phyloP scores from a whole-genome alignment of 306 rosid genomes.

The Medicago truncatula region DNA sequence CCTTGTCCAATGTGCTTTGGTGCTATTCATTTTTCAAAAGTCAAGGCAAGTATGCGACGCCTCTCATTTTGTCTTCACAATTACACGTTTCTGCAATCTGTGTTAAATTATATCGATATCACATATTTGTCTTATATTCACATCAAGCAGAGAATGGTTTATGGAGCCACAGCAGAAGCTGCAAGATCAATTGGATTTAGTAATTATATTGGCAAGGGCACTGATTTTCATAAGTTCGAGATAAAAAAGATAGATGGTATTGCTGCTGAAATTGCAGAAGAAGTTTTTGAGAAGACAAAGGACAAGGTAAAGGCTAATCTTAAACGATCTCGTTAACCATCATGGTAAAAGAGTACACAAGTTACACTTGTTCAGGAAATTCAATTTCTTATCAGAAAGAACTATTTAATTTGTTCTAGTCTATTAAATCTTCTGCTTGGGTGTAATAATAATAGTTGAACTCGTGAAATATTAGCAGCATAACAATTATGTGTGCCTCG shows the following conservation, averaged over 20 bases:
- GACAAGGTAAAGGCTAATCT: too few relatives aligned
- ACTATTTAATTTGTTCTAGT: too few relatives aligned
- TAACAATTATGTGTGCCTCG: too few relatives aligned
- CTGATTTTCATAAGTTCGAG: conserved; percentile 72
- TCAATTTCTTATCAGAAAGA: not conserved
- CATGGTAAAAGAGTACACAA: not conserved
- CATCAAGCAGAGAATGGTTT: conserved; percentile 81
- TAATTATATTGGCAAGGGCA: conserved; percentile 80
- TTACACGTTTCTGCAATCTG: not conserved
- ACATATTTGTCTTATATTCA: not conserved
- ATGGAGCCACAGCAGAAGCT: conserved; percentile 89
- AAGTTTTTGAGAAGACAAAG: conserved; percentile 86
- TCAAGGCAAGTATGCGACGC: conserved; percentile 59
- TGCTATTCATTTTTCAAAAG: conserved; percentile 86
- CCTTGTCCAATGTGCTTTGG: conserved; percentile 99
- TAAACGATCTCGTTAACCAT: not conserved
- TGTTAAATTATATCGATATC: not conserved
- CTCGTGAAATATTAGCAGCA: too few relatives aligned
- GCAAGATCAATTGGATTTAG: conserved; percentile 86
- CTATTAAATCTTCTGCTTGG: too few relatives aligned
- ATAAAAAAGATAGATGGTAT: conserved; percentile 88
- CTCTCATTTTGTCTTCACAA: conserved; percentile 2
- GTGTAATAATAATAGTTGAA: too few relatives aligned
- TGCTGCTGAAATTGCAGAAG: conserved; percentile 80
- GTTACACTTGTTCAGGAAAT: conserved; percentile 7